Evolutionary conservation across 148 eudicot species (phyloP), one percentile per base, ranked within the genome.

Genomic region (Diospyros lotus): DNA sequence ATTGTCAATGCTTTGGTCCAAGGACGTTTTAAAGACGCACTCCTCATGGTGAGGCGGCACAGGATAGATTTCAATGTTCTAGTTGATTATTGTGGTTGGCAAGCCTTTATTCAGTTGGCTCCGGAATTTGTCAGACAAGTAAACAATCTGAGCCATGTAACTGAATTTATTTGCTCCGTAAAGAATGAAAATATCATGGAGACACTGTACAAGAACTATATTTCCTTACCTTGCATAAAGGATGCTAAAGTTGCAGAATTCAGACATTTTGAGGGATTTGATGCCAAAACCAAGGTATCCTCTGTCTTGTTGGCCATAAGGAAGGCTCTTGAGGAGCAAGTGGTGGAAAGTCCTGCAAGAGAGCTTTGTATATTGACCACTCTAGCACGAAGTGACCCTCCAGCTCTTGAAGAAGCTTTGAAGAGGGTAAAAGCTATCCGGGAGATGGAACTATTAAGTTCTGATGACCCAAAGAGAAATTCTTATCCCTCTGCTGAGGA

Each of bases 351-450:
- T 84, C 91, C 97, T 59, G 82, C 89, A 28, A 89, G 97, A 75
- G 99, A 95, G 81, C 94, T 95, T 80, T 92, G 98, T 82, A 90
- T 95, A 82, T 86, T 95, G 86, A 95, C 99, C 70, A 95, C 99
- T 69, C 89, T 92, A 83, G 97, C 97, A 44, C 92, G 92, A 83
- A 90, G 84, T 86, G 92, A 89, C 71, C 99, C 99, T 56, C 99
- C 97, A 43, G 90, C 91, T 77, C 92, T 95, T 76, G 96, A 88
- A 82, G 93, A 95, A 82, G 97, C 94, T 80, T 80, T 95, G 86
- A 78, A 81, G 64, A 89, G 99, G 74, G 87, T 95, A 81, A 95
- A 95, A 78, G 74, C 81, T 71, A 86, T 90, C 48, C 84, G 96
- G 63, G 99, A 90, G 80, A 82, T 84, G 85, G 97, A 95, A 81